Evolutionary conservation across 108 stramenopile species (phyloP).

Genomic region (Pseudonitzschia pungens): DNA sequence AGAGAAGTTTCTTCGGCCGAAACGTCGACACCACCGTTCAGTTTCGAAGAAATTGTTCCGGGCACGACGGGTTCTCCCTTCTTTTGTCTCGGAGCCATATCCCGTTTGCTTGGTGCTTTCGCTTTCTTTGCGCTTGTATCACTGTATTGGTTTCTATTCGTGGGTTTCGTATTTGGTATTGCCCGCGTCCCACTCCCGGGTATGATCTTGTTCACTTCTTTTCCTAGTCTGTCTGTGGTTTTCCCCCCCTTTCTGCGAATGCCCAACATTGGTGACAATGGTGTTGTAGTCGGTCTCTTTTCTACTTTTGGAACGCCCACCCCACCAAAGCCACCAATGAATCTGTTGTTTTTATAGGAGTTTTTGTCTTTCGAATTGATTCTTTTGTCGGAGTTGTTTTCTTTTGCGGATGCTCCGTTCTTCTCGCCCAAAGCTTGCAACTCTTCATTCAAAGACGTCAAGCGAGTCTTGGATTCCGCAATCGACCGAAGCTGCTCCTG

Average conservation of each 20-base stretch:
- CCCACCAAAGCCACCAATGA: slow-evolving; percentile 29
- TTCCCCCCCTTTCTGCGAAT: slow-evolving; percentile 13
- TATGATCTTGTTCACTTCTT: background rate
- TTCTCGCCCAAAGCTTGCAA: background rate
- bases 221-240: background rate
- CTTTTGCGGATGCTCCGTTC: background rate
- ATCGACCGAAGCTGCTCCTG: slow-evolving; percentile 32
- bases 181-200: background rate
- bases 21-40: background rate
- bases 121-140: background rate
- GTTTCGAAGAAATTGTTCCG: background rate
- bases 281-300: slow-evolving; percentile 50
- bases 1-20: slow-evolving; percentile 6
- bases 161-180: background rate
- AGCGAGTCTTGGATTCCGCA: slow-evolving; percentile 23
- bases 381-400: background rate
- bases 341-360: background rate
- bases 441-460: background rate
- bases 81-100: background rate
- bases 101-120: background rate
- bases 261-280: slow-evolving; percentile 34
- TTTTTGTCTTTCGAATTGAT: background rate
- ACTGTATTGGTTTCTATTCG: background rate
- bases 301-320: slow-evolving; percentile 51
- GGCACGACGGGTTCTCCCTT: background rate